Base-by-base conservation (phyloP, 139 green algal genomes). In the Chlorella sp. region DNA sequence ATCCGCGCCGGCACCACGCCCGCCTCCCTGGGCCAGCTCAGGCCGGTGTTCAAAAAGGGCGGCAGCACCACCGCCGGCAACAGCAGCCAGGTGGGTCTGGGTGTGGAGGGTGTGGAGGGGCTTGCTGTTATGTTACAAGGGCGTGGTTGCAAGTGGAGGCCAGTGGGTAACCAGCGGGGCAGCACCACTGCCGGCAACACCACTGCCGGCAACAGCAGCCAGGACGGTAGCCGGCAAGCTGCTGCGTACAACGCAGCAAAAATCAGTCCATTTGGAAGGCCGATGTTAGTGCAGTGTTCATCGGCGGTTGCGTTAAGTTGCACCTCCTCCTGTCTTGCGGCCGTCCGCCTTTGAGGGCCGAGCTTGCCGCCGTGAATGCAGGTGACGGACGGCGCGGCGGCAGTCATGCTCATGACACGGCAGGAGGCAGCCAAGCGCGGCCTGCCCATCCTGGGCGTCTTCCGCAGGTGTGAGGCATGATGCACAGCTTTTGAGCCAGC, bases 51-150 rank as follows among this genome's bases (percentile, higher is more conserved):
- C 92, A 98, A 98, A 89, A 95, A 97, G 89, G 90, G 90, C 73
- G 97, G 97, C 24, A 94, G 90, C 83, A 99, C 97, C 74, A 99
- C 97, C 34, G 95, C 97, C 51, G 97, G 97, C 82, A 98, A 98
- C 91, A 92, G 92, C 65, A 97, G 93, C 38, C 95, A 98, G 95
- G 94, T 96, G 80, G 0, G 88, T 54, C 8, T 11, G 11, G 46
- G 46, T 60, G 51, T 60, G 51, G 13, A 26, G 51, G 13, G 24
- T 54, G 46, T 11, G 24, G 51, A 26, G 51, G 51, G 51, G 51
- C 51, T 60, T 20, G 51, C 46, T 54, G 46, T 7, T 54, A 11
- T n/a, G n/a, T n/a, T n/a, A n/a, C n/a, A n/a, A n/a, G n/a, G n/a
- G n/a, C n/a, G n/a, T n/a, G n/a, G n/a, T n/a, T n/a, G n/a, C n/a